phyloP scores from a whole-genome alignment of 129 eudicot genomes.

The Artemisia annua region DNA sequence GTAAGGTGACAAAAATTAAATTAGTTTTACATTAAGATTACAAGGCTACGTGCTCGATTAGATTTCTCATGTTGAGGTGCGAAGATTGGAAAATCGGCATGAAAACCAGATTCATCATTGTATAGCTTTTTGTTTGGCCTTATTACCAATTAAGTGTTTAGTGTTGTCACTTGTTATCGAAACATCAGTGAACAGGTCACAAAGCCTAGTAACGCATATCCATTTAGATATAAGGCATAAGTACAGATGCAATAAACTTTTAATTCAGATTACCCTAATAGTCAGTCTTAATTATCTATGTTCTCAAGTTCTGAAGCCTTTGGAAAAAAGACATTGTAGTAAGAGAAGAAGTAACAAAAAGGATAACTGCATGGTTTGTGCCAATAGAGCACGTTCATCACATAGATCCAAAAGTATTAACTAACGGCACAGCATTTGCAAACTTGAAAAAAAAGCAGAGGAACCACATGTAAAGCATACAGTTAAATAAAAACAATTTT shows the following conservation, averaged over 20 bases:
- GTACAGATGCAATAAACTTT: constrained; percentile 2
- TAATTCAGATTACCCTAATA: neutral
- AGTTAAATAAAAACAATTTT: no score
- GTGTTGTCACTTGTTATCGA: neutral
- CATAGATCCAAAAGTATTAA: no score
- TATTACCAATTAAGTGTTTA: neutral
- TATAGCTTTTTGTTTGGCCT: no score
- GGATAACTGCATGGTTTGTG: neutral
- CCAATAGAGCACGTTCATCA: neutral
- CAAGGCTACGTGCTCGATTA: no score
- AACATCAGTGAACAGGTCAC: neutral
- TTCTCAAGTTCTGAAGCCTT: constrained; percentile 3
- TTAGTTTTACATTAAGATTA: neutral
- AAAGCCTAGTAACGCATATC: neutral
- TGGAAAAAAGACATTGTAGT: neutral
- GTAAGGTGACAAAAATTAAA: neutral
- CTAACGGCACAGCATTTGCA: no score
- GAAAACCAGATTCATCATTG: no score
- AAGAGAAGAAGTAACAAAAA: constrained; percentile 1
- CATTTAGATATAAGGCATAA: neutral
- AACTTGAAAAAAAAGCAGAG: no score
- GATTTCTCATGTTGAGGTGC: no score
- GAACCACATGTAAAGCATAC: no score
- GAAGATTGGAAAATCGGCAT: no score
- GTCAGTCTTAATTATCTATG: neutral